Percentiles rank a stretch among this genome's conserved stretches.
Evolutionary conservation across 1,284 basidiomycete genomes (phyloP).

Genomic region (Exobasidium cylindrosporum): DNA sequence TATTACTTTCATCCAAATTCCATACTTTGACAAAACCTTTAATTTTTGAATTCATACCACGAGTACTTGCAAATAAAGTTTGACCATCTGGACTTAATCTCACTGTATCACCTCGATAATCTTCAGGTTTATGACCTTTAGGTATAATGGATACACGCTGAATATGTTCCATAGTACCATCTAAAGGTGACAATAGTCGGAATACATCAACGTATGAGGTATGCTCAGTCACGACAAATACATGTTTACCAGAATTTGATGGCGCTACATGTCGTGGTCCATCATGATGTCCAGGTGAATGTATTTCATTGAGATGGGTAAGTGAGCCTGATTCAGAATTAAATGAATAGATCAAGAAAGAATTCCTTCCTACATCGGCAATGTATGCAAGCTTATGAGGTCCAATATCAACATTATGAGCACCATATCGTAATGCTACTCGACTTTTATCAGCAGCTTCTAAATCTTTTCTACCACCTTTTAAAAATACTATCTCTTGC

Average conservation of each 20-base stretch:
- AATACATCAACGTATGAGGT: conserved; percentile 37
- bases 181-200: not conserved
- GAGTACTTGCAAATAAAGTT: conserved; percentile 39
- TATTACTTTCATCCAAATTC: conserved; percentile 7
- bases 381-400: conserved; percentile 32
- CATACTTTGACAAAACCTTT: conserved; percentile 34
- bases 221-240: conserved; percentile 48
- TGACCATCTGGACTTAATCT: conserved; percentile 34
- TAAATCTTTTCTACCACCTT: conserved; percentile 21
- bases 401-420: conserved; percentile 34
- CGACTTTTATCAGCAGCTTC: conserved; percentile 34
- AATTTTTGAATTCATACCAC: conserved; percentile 25
- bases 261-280: conserved; percentile 47
- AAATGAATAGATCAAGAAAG: conserved; percentile 32
- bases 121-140: conserved; percentile 5
- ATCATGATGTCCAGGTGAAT: conserved; percentile 24
- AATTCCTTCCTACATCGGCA: conserved; percentile 43
- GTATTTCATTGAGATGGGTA: conserved; percentile 20
- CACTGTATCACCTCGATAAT: conserved; percentile 45
- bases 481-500: conserved; percentile 38
- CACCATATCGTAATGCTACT: conserved; percentile 35
- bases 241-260: conserved; percentile 26
- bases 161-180: conserved; percentile 8
- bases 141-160: conserved; percentile 22
- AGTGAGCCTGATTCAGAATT: conserved; percentile 18